phyloP scores from a whole-genome alignment of 1,284 basidiomycete species.

The Trametes polyzona region DNA sequence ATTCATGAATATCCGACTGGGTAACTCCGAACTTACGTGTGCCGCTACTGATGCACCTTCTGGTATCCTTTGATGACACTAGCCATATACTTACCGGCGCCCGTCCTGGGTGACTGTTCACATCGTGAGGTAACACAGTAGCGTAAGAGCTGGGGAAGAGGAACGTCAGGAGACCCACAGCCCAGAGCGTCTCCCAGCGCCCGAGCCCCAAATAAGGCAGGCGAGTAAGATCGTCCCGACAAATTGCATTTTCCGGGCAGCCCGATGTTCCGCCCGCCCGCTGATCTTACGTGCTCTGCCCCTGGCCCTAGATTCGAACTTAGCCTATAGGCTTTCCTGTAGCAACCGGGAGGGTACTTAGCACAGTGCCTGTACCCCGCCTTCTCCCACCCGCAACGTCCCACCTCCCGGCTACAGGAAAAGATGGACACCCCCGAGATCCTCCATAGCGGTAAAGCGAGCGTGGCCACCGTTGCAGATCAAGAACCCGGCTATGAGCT shows the following conservation, averaged over 20 bases:
- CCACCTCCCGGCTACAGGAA: background rate
- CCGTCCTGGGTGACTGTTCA: background rate
- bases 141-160: background rate
- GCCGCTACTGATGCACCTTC: background rate
- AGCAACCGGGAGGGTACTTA: background rate
- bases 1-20: background rate
- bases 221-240: conserved; percentile 8
- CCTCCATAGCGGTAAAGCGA: background rate
- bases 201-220: conserved; percentile 1
- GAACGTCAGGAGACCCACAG: background rate
- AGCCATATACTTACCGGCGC: background rate
- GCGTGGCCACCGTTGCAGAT: background rate
- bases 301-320: background rate
- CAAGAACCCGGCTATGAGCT: conserved; percentile 4
- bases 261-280: background rate
- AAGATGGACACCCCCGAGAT: background rate
- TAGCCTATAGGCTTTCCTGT: background rate
- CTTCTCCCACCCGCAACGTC: no score
- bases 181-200: background rate
- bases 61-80: background rate
- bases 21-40: background rate
- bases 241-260: conserved; percentile 2
- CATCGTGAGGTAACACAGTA: background rate
- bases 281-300: conserved; percentile 4
- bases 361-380: background rate